A percentile compares a stretch with the other conserved stretches of the same genome.
Conservation (phyloP, 176 grass and related monocot genomes). For the Areca catechu region DNA sequence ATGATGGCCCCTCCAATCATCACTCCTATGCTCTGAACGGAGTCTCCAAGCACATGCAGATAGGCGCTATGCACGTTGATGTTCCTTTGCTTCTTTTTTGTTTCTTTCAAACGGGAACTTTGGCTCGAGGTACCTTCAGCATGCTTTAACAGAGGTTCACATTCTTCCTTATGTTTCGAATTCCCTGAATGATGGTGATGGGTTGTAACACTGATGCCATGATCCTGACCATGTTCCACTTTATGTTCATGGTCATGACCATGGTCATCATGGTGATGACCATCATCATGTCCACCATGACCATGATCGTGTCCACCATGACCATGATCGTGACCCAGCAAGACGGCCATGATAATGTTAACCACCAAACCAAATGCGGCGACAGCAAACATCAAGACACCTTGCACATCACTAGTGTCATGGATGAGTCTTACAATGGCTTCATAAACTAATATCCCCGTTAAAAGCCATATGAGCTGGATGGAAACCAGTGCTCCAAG, state of each 20-base stretch:
- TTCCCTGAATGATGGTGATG: too few relatives aligned
- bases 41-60: constrained; percentile 10
- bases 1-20: constrained; percentile 8
- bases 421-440: constrained; percentile 7
- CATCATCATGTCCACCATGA: not conserved
- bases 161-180: not conserved
- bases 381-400: constrained; percentile 6
- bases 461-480: constrained; percentile 12
- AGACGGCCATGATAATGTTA: constrained; percentile 2
- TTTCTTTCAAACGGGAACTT: not conserved
- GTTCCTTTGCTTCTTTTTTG: not conserved
- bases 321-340: constrained; percentile 6
- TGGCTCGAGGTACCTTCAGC: not conserved
- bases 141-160: not conserved
- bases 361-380: constrained; percentile 7
- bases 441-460: constrained; percentile 9
- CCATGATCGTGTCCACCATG: not conserved
- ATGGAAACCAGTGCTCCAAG: constrained; percentile 5
- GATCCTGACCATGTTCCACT: not conserved
- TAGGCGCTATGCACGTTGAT: constrained; percentile 4
- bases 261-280: not conserved
- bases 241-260: not conserved
- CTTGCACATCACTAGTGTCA: not conserved
- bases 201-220: not conserved
- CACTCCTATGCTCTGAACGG: constrained; percentile 5